Evolutionary conservation across 1,284 basidiomycete species (phyloP).

Genomic region (Stygiomarasmius scandens): DNA sequence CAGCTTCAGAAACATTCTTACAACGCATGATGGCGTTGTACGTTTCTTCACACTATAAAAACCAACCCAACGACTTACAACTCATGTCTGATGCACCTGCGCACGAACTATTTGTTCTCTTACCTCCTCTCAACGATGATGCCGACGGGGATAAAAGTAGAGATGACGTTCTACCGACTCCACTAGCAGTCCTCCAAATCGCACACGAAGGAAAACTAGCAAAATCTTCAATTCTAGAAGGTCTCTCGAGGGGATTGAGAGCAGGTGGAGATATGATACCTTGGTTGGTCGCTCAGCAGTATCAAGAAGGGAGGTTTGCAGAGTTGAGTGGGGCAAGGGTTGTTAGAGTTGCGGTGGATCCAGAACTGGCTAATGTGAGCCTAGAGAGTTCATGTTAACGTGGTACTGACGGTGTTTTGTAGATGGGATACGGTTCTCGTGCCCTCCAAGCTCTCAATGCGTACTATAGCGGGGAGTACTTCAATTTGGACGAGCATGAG

Average conservation of each 20-base stretch:
- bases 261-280: slow-evolving; percentile 98
- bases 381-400: too few species aligned
- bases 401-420: too few species aligned
- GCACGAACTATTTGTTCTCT: slow-evolving; percentile 94
- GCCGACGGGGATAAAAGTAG: background rate
- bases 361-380: slow-evolving; percentile 87
- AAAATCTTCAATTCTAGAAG: slow-evolving; percentile 85
- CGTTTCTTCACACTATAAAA: slow-evolving; percentile 98
- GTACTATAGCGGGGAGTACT: slow-evolving; percentile 93
- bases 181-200: slow-evolving; percentile 94
- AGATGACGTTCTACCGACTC: slow-evolving; percentile 71
- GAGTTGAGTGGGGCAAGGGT: slow-evolving; percentile 89
- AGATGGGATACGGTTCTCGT: slow-evolving; percentile 98
- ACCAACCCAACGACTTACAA: slow-evolving; percentile 98
- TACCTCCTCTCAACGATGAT: slow-evolving; percentile 80
- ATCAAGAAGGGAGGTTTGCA: slow-evolving; percentile 96
- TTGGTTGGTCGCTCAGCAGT: slow-evolving; percentile 95
- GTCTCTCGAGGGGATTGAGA: slow-evolving; percentile 75
- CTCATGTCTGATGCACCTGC: slow-evolving; percentile 96
- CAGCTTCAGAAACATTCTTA: slow-evolving; percentile 94
- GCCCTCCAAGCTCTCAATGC: slow-evolving; percentile 86
- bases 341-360: slow-evolving; percentile 96
- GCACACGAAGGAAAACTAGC: slow-evolving; percentile 95
- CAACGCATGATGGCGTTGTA: slow-evolving; percentile 99
- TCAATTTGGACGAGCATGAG: slow-evolving; percentile 87